Evolutionary conservation across 768 basidiomycete genomes (phyloP).

Genomic region (Tricholoma saponaceum): DNA sequence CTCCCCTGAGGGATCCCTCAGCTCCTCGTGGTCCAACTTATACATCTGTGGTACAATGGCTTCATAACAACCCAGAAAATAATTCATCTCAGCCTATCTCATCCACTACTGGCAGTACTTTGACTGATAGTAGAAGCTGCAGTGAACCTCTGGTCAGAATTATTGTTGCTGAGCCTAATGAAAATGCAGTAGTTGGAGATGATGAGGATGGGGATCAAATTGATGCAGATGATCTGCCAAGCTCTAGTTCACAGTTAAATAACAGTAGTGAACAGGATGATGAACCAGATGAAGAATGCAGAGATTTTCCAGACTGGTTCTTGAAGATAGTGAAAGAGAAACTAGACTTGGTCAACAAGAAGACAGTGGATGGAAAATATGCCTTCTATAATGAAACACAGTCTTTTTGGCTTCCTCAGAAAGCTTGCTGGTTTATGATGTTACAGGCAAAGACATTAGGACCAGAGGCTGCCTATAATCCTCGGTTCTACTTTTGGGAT

Average conservation of each 20-base stretch:
- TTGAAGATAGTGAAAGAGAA: neutral
- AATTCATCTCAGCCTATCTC: too few relatives aligned
- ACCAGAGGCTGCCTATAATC: slow-evolving; percentile 9
- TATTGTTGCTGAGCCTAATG: neutral
- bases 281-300: neutral
- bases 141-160: neutral
- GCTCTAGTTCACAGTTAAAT: neutral
- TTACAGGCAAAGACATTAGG: neutral
- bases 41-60: neutral
- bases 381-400: neutral
- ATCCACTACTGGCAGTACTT: too few relatives aligned
- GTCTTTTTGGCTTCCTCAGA: neutral
- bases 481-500: slow-evolving; percentile 15
- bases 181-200: neutral
- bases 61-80: neutral
- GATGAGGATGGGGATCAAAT: neutral
- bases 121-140: neutral
- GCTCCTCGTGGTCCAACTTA: neutral
- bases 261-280: too few relatives aligned
- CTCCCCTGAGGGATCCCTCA: neutral
- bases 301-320: neutral
- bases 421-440: neutral
- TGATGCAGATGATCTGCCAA: neutral
- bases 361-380: neutral
- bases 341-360: neutral